A percentile compares a stretch with the other conserved stretches of the same genome.
These are phyloP conservation scores for Margaritispora aquatica DNA, from an alignment of 495 filamentous ascomycete species.

Conservation along the genomic window DNA sequence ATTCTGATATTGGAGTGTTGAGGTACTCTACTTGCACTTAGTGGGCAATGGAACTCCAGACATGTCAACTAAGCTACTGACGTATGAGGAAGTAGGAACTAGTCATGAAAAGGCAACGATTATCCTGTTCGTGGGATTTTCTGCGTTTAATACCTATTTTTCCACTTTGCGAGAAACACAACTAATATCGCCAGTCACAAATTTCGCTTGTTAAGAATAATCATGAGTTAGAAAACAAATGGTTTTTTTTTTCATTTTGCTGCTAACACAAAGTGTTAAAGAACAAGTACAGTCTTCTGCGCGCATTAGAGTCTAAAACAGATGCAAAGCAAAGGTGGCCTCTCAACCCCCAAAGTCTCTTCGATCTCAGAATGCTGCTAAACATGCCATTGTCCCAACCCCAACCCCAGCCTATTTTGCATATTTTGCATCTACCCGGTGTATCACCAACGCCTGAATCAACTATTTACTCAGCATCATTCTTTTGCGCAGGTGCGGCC, in stretches of 20 bases:
- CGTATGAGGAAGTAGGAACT: too few species aligned
- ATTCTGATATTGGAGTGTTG: too few species aligned
- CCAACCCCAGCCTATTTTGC: too few species aligned
- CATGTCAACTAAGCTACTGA: too few species aligned
- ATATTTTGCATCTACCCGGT: slow-evolving; percentile 14
- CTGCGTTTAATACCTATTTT: too few species aligned
- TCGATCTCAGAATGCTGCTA: slow-evolving; percentile 21
- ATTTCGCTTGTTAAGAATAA: not conserved
- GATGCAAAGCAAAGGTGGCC: slow-evolving; percentile 20
- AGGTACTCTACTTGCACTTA: too few species aligned
- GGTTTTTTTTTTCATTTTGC: not conserved
- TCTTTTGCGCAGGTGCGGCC: slow-evolving; percentile 26
- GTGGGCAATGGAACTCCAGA: too few species aligned
- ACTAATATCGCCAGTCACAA: too few species aligned
- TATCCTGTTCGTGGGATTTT: too few species aligned
- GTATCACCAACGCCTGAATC: slow-evolving; percentile 25
- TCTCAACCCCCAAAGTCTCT: slow-evolving; percentile 20
- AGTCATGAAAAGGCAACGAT: too few species aligned
- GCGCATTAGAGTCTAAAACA: slow-evolving; percentile 25
- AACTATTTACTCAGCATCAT: slow-evolving; percentile 22
- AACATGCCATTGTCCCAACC: slow-evolving; percentile 24
- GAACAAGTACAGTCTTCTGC: slow-evolving; percentile 17
- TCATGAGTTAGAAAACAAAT: not conserved
- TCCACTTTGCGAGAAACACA: too few species aligned
- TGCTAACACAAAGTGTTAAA: slow-evolving; percentile 8